Percentiles rank a stretch among this genome's conserved stretches.
Evolutionary conservation across 1,284 basidiomycete genomes (phyloP).

Genomic region (Rhodofomes roseus): DNA sequence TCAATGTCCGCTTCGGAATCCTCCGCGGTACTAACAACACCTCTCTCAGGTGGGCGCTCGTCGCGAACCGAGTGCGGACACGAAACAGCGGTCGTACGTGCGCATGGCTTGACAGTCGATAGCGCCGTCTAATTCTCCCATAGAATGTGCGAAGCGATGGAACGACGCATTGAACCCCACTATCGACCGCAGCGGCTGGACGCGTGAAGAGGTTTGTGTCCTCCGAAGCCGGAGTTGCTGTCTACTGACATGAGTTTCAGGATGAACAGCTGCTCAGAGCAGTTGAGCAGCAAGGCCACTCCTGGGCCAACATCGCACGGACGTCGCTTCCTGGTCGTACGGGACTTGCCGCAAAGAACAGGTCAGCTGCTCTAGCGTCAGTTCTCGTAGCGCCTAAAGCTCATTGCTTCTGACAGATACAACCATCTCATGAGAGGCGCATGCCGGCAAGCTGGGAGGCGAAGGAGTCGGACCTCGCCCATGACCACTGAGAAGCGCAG

Average conservation of each 20-base stretch:
- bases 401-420: slow-evolving; percentile 12
- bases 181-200: slow-evolving; percentile 55
- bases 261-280: slow-evolving; percentile 48
- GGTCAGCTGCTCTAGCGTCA: slow-evolving; percentile 29
- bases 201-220: slow-evolving; percentile 42
- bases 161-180: slow-evolving; percentile 54
- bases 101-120: background rate
- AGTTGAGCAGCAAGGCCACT: slow-evolving; percentile 49
- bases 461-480: slow-evolving; percentile 12
- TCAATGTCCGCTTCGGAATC: background rate
- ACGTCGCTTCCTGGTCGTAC: slow-evolving; percentile 54
- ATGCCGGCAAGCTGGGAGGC: slow-evolving; percentile 12
- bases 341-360: slow-evolving; percentile 54
- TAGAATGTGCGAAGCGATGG: slow-evolving; percentile 59
- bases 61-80: slow-evolving; percentile 48
- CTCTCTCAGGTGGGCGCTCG: slow-evolving; percentile 44
- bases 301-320: slow-evolving; percentile 57
- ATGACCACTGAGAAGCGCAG: slow-evolving; percentile 12
- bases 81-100: slow-evolving; percentile 50
- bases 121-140: slow-evolving; percentile 11
- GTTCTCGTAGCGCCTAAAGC: background rate
- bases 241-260: slow-evolving; percentile 24
- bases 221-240: background rate
- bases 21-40: background rate
- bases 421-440: slow-evolving; percentile 19